A percentile compares a stretch with the other conserved stretches of the same genome.
phyloP scores from a whole-genome alignment of 2,329 filamentous ascomycete genomes.

The Davidsoniella australis region DNA sequence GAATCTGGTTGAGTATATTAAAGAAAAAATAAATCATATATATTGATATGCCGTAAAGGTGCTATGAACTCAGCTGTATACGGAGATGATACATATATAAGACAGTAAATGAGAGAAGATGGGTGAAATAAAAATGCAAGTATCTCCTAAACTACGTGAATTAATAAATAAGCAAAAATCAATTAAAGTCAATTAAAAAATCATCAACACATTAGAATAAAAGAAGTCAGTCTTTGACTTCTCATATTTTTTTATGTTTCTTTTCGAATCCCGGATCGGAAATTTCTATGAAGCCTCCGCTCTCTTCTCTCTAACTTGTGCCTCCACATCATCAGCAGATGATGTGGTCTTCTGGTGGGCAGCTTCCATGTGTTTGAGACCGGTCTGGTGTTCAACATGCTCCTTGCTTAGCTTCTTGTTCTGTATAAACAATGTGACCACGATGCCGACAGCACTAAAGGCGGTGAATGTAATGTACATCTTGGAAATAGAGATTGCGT shows the following conservation, averaged over 20 bases:
- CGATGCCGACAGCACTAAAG: slow-evolving; percentile 29
- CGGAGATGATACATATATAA: too few relatives aligned
- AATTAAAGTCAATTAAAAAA: too few relatives aligned
- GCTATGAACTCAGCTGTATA: too few relatives aligned
- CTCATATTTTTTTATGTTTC: background rate
- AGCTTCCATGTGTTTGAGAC: slow-evolving; percentile 25
- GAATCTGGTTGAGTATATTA: too few relatives aligned
- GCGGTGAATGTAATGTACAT: slow-evolving; percentile 43
- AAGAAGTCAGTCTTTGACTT: background rate
- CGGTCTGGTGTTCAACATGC: slow-evolving; percentile 42
- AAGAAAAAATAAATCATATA: too few relatives aligned
- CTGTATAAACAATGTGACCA: slow-evolving; percentile 30
- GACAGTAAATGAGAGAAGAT: too few relatives aligned
- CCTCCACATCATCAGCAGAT: background rate
- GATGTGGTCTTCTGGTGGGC: background rate
- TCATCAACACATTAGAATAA: background rate
- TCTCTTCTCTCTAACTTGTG: background rate
- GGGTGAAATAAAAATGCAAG: too few relatives aligned
- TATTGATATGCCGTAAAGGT: too few relatives aligned
- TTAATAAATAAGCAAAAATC: too few relatives aligned
- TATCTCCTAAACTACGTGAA: too few relatives aligned
- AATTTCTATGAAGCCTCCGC: background rate
- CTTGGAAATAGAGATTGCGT: slow-evolving; percentile 30
- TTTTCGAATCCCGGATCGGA: background rate
- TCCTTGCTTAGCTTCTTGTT: slow-evolving; percentile 35